Percentiles rank a stretch among this genome's conserved stretches.
phyloP scores from a whole-genome alignment of 768 basidiomycete species.

The Pluteus cervinus region DNA sequence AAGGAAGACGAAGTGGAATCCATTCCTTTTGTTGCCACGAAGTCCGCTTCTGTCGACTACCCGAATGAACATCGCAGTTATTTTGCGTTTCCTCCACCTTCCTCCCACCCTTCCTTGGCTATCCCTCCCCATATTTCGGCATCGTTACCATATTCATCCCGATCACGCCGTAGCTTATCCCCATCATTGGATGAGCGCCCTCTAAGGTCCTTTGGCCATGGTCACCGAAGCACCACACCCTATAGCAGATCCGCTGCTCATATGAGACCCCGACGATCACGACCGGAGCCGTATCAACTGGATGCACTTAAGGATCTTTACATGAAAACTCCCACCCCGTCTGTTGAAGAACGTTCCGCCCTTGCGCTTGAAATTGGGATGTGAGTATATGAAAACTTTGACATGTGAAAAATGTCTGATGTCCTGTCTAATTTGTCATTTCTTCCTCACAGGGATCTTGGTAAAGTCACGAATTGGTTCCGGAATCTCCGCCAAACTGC shows the following conservation, averaged over 20 bases:
- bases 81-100: conserved; percentile 44
- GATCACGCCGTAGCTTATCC: conserved; percentile 17
- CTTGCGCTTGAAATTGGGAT: conserved; percentile 76
- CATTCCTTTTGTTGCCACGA: conserved; percentile 18
- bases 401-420: conserved; percentile 11
- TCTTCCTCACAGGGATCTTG: conserved; percentile 54
- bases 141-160: conserved; percentile 1
- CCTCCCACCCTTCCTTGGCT: conserved; percentile 38
- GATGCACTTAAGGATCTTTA: conserved; percentile 69
- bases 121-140: conserved; percentile 20
- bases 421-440: conserved; percentile 8
- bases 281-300: conserved; percentile 76
- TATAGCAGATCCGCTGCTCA: conserved; percentile 35
- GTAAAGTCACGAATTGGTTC: conserved; percentile 88
- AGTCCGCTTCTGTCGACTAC: conserved; percentile 26
- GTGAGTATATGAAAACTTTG: conserved; percentile 29
- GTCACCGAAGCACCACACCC: conserved; percentile 35
- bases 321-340: conserved; percentile 62
- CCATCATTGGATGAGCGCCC: conserved; percentile 32
- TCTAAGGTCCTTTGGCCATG: conserved; percentile 31
- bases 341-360: conserved; percentile 73
- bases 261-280: conserved; percentile 60
- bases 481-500: conserved; percentile 77
- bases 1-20: conserved; percentile 48
- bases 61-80: conserved; percentile 32